Conservation (phyloP, 306 rosid genomes). For the Trichosanthes cucumerina region DNA sequence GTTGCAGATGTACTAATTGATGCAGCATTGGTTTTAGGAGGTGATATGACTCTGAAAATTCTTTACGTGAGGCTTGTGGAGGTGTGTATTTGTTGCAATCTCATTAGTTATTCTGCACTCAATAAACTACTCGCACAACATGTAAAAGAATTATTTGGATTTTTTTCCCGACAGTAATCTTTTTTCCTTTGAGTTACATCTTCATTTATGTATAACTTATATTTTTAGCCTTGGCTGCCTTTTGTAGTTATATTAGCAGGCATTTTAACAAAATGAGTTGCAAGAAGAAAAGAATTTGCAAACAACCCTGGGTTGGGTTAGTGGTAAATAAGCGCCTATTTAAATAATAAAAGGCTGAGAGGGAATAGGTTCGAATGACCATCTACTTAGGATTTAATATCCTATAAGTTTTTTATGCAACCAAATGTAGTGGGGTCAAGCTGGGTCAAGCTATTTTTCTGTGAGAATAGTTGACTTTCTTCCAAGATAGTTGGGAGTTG, state of each 20-base stretch:
- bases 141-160: neutral
- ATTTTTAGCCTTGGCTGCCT: neutral
- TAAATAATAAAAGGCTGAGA: neutral
- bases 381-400: neutral
- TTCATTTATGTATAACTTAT: neutral
- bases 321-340: neutral
- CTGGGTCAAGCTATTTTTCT: no score
- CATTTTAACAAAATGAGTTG: neutral
- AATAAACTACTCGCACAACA: neutral
- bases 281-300: neutral
- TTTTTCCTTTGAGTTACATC: neutral
- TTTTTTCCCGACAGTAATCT: neutral
- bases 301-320: neutral
- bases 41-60: constrained; percentile 80
- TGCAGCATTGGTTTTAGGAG: constrained; percentile 94
- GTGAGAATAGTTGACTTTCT: neutral
- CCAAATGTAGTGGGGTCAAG: neutral
- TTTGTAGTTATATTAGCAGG: neutral
- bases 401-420: neutral
- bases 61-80: constrained; percentile 76
- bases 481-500: no score
- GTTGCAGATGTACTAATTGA: constrained; percentile 97
- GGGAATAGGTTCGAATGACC: neutral
- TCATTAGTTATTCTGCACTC: neutral
- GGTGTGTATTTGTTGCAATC: constrained; percentile 36